These are phyloP conservation scores for Eucalyptus decipiens DNA, from an alignment of 345 rosid species.

Conservation along the genomic window DNA sequence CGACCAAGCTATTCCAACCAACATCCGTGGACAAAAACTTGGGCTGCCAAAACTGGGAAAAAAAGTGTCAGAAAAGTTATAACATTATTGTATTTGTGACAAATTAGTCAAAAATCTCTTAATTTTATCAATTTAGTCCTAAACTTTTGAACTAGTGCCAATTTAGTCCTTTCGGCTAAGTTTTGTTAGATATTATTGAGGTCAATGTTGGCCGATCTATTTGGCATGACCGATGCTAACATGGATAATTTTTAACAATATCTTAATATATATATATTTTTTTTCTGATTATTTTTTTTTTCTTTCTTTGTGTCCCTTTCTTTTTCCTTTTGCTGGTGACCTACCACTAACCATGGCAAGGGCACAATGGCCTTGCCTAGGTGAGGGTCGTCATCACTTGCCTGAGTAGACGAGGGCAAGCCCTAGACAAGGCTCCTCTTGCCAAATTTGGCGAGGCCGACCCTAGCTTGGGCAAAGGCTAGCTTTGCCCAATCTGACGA, in stretches of 20 bases:
- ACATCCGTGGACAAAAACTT: background rate
- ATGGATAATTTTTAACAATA: background rate
- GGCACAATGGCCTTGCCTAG: background rate
- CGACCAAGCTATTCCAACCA: background rate
- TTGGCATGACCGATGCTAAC: fast-evolving
- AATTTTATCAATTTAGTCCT: fast-evolving
- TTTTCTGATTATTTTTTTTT: background rate
- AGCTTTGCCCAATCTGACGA: background rate
- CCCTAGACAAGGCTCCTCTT: too few species aligned
- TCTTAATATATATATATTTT: too few species aligned
- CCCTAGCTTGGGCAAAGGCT: background rate
- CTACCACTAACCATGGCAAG: background rate
- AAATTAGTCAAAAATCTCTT: background rate
- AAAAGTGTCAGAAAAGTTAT: background rate
- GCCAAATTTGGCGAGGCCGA: background rate
- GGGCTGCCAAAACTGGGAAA: background rate
- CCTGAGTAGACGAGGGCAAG: too few species aligned
- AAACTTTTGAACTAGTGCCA: background rate
- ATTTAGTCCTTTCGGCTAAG: background rate
- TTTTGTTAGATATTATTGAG: background rate
- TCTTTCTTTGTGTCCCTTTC: background rate
- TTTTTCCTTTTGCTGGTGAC: background rate
- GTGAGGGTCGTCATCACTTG: fast-evolving
- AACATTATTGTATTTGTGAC: fast-evolving
- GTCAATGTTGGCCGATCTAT: fast-evolving